These are phyloP conservation scores for Vitis amurensis DNA, from an alignment of 164 flowering plant species.

Conservation along the genomic window DNA sequence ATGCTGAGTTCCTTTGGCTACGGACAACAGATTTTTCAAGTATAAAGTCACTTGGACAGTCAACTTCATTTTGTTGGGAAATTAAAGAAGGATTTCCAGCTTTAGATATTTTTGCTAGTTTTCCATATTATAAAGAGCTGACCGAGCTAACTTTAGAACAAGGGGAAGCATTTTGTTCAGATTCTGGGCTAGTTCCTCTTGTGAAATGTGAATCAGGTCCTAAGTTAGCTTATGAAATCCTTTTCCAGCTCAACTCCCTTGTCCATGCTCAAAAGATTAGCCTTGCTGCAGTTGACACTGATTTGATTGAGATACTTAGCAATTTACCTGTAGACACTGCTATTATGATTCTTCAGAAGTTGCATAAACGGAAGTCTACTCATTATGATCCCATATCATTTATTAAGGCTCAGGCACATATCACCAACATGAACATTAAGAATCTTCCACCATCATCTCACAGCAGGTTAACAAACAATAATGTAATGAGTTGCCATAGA, in stretches of 20 bases:
- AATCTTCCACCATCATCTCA: constrained; percentile 26
- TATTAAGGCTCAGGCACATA: constrained; percentile 38
- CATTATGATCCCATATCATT: constrained; percentile 67
- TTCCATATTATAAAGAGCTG: constrained; percentile 49
- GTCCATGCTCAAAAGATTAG: constrained; percentile 76
- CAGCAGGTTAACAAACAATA: constrained; percentile 32
- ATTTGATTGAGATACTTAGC: constrained; percentile 51
- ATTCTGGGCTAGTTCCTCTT: constrained; percentile 66
- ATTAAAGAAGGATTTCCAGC: constrained; percentile 36
- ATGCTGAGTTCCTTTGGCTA: constrained; percentile 75
- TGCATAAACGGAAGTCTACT: constrained; percentile 56
- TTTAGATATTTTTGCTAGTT: constrained; percentile 41
- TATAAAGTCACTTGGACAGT: constrained; percentile 65
- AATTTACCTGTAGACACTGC: constrained; percentile 43
- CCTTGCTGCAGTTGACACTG: constrained; percentile 42
- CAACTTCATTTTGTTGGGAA: constrained; percentile 71
- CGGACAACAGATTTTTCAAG: constrained; percentile 88
- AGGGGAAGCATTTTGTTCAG: constrained; percentile 33
- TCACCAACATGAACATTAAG: constrained; percentile 19
- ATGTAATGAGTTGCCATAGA: constrained; percentile 79
- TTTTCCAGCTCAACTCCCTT: constrained; percentile 84
- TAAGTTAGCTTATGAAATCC: constrained; percentile 61
- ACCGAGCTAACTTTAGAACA: constrained; percentile 34
- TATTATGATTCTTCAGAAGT: constrained; percentile 49
- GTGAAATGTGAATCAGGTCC: constrained; percentile 34